These are phyloP conservation scores for Aspergillus amoenus DNA, from an alignment of 2,329 filamentous ascomycete genomes.

Conservation along the genomic window DNA sequence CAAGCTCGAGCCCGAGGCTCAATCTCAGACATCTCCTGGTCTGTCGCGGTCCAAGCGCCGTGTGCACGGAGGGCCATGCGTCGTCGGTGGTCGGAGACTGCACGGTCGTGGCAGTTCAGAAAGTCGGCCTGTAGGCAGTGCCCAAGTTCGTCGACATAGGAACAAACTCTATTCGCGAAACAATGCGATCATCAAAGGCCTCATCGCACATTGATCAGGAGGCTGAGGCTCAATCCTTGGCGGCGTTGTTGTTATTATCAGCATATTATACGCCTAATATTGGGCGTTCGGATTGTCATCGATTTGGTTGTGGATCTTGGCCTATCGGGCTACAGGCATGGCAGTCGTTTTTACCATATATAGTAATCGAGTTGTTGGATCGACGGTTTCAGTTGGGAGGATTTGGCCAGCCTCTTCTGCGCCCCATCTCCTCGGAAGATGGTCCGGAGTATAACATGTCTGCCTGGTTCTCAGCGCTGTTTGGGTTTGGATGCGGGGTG, in stretches of 20 bases:
- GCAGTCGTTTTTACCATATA: neutral
- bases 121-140: neutral
- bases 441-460: neutral
- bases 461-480: neutral
- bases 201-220: neutral
- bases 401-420: neutral
- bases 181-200: neutral
- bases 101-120: neutral
- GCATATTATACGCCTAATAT: neutral
- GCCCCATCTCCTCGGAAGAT: neutral
- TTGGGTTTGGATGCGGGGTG: neutral
- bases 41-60: neutral
- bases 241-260: no score
- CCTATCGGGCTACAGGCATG: neutral
- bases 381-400: neutral
- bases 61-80: neutral
- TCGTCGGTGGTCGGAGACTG: neutral
- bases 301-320: neutral
- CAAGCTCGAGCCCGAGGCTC: no score
- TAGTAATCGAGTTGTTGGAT: neutral
- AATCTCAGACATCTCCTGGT: neutral
- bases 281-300: neutral
- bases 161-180: neutral
- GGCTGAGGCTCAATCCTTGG: neutral
- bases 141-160: neutral